Conservation (phyloP, 2,329 filamentous ascomycete genomes). For the Claviceps fusiformis region DNA sequence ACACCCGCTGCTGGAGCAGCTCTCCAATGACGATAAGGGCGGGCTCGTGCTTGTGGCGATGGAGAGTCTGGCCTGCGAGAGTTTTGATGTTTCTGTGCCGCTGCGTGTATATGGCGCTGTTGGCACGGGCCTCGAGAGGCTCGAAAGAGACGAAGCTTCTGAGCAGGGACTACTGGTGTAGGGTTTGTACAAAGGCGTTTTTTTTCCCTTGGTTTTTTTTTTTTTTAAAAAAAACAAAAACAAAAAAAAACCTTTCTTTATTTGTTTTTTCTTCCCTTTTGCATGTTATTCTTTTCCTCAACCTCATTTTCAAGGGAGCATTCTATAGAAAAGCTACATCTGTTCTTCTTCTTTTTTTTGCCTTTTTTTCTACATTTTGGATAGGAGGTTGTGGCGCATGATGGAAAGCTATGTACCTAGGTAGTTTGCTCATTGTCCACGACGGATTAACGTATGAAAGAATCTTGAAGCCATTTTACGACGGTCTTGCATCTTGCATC, state of each 20-base stretch:
- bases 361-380: too few relatives aligned
- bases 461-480: neutral
- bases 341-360: too few relatives aligned
- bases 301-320: too few relatives aligned
- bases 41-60: conserved; percentile 60
- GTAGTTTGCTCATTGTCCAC: neutral
- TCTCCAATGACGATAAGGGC: conserved; percentile 67
- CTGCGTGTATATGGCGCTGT: conserved; percentile 63
- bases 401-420: neutral
- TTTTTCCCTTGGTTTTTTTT: neutral
- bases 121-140: conserved; percentile 39
- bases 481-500: neutral
- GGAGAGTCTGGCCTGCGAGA: conserved; percentile 70
- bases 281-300: too few relatives aligned
- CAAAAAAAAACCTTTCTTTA: too few relatives aligned
- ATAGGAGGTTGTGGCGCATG: neutral
- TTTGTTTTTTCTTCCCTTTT: too few relatives aligned
- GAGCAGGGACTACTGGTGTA: conserved; percentile 31
- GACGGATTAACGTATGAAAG: neutral
- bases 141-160: conserved; percentile 40
- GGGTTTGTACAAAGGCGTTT: conserved; percentile 7
- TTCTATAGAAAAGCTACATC: too few relatives aligned
- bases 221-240: too few relatives aligned
- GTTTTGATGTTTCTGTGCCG: conserved; percentile 79
- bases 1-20: conserved; percentile 57